These are phyloP conservation scores for Alternaria gaisen DNA, from an alignment of 2,329 filamentous ascomycete genomes.

Conservation along the genomic window DNA sequence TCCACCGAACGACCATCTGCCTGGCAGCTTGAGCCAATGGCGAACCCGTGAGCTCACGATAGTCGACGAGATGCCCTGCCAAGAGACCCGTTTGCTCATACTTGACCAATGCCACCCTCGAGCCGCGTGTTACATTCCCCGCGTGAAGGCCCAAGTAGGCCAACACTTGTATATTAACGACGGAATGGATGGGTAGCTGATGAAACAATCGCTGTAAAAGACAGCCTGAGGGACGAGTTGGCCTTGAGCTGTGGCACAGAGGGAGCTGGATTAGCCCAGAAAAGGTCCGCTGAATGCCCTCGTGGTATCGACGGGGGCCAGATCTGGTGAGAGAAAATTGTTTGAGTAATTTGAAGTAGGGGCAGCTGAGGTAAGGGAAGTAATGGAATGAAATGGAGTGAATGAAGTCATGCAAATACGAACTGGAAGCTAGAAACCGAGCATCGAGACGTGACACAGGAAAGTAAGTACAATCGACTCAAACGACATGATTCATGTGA, in stretches of 20 bases:
- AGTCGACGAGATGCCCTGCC: slow-evolving; percentile 17
- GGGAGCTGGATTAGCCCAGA: neutral
- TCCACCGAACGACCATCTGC: slow-evolving; percentile 9
- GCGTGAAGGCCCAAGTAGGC: neutral
- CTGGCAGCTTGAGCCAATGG: slow-evolving; percentile 15
- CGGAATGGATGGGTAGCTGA: slow-evolving; percentile 3
- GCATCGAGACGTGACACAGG: neutral
- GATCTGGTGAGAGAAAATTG: neutral
- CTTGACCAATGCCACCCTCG: slow-evolving; percentile 9
- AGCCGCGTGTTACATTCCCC: slow-evolving; percentile 7
- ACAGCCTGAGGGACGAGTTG: neutral
- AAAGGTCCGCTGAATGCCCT: neutral
- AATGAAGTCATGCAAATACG: neutral
- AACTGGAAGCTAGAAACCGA: neutral
- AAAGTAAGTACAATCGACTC: neutral
- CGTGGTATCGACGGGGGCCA: neutral
- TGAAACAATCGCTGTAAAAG: slow-evolving; percentile 8
- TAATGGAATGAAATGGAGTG: too few species aligned
- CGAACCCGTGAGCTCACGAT: slow-evolving; percentile 10
- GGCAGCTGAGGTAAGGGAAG: neutral
- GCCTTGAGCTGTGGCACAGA: neutral
- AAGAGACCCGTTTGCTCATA: slow-evolving; percentile 22
- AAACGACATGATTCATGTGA: neutral
- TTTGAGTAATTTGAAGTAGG: neutral
- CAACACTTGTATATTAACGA: neutral